Evolutionary conservation across 2,329 filamentous ascomycete species (phyloP), one percentile per base, ranked within the genome.

Genomic region (Penicillium digitatum): DNA sequence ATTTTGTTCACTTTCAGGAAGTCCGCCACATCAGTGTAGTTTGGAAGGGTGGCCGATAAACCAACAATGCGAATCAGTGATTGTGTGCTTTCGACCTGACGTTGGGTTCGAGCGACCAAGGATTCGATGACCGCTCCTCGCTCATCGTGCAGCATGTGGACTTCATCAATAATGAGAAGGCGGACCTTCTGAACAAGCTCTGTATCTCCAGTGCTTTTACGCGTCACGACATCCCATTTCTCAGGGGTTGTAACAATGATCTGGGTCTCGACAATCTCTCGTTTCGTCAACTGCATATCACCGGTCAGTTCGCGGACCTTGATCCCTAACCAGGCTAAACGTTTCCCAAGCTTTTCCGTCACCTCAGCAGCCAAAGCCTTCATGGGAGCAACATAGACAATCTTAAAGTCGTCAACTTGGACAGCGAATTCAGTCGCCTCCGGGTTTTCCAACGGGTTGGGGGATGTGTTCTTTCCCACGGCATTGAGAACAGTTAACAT

Each of bases 111-210:
- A 11, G 94, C 94, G 16, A 99, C 95, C 22, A 99, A 80, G 6
- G 93, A 96, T 70, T 99, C 94, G 27, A 99, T 82, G 0, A 99
- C 95, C 12, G 95, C 91, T 68, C 94, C 94, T 71, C 94, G 86
- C 73, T 97, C 94, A 71, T 99, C 94, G 67, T 99, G 95, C 66
- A 99, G 86, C 95, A 99, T 99, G 70, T 99, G 94, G 1, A 99
- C 94, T 76, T 99, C 94, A 72, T 99, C 94, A 59, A 99, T 97
- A 66, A 99, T 97, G 57, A 99, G 82, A 2, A 99, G 80, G 11
- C 93, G 86, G 24, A 99, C 94, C 71, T 99, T 99, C 67, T 99
- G 94, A 14, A 99, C 95, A 3, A 99, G 82, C 70, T 97, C 94
- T 0, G 94, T 97, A 69, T 99, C 94, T 16, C 95, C 94, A 1